Evolutionary conservation across 2,329 filamentous ascomycete species (phyloP).

Genomic region (Colletotrichum eleusines): DNA sequence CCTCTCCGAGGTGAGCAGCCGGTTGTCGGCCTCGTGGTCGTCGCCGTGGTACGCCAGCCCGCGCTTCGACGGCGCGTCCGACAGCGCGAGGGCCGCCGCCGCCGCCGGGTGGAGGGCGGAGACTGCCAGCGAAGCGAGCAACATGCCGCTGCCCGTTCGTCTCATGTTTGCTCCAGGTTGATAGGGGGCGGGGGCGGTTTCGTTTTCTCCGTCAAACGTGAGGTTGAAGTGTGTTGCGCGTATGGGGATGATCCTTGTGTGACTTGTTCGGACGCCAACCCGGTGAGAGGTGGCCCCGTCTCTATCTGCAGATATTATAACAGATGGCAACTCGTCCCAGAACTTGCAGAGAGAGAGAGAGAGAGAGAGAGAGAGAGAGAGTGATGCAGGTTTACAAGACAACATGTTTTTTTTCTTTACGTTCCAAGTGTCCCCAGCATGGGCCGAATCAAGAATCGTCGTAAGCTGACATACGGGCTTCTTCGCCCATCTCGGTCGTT

Average conservation of each 20-base stretch:
- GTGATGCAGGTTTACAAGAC: neutral
- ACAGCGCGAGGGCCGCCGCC: constrained; percentile 11
- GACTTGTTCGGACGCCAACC: constrained; percentile 30
- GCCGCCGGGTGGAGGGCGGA: neutral
- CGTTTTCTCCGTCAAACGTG: neutral
- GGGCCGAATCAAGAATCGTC: neutral
- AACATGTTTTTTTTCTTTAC: too few species aligned
- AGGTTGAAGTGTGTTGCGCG: neutral
- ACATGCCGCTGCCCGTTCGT: constrained; percentile 10
- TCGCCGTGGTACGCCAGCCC: constrained; percentile 39
- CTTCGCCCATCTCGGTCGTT: constrained; percentile 11
- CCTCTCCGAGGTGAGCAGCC: constrained; percentile 52
- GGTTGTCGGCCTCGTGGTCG: constrained; percentile 47
- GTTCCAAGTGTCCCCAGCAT: too few species aligned
- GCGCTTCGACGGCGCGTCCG: constrained; percentile 29
- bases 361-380: too few species aligned
- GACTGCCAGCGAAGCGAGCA: constrained; percentile 21
- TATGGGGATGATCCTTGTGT: constrained; percentile 34
- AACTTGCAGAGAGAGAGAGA: too few species aligned
- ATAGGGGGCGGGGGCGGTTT: neutral
- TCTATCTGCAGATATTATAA: constrained; percentile 2
- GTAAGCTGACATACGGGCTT: constrained; percentile 4
- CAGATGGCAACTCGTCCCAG: neutral
- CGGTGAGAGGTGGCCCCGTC: constrained; percentile 8
- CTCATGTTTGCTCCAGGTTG: constrained; percentile 11